These are phyloP conservation scores for Tricladium varicosporioides DNA, from an alignment of 2,329 filamentous ascomycete species.

Conservation along the genomic window DNA sequence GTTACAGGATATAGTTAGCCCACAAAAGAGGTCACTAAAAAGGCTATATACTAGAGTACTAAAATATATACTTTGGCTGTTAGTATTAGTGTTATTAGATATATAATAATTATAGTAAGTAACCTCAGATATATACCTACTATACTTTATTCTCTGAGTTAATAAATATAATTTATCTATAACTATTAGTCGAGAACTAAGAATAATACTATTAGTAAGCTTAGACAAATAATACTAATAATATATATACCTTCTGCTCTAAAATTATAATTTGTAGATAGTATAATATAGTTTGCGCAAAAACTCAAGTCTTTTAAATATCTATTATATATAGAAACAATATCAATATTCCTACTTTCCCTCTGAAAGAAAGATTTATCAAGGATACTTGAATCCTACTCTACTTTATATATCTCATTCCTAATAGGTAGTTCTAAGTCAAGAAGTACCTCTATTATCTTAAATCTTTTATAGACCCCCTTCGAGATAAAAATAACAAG, in stretches of 20 bases:
- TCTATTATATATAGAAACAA: neutral
- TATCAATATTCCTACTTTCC: neutral
- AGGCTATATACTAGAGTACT: conserved; percentile 2
- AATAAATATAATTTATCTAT: conserved; percentile 12
- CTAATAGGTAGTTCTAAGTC: neutral
- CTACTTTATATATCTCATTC: neutral
- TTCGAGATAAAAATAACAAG: conserved; percentile 3
- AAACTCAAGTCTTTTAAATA: neutral
- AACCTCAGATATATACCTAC: conserved; percentile 3
- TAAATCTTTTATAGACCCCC: neutral
- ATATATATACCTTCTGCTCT: neutral
- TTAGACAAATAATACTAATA: neutral
- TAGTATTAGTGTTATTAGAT: conserved; percentile 6
- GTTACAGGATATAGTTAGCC: conserved; percentile 6
- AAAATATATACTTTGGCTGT: conserved; percentile 8
- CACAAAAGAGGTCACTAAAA: conserved; percentile 7
- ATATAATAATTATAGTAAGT: conserved; percentile 14
- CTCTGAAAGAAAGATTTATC: neutral
- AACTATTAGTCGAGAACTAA: conserved; percentile 4
- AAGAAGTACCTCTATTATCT: neutral
- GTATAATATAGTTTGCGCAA: neutral
- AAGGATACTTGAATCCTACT: neutral
- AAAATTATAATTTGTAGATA: neutral
- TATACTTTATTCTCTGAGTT: conserved; percentile 10
- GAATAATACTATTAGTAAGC: neutral